Percentiles rank a stretch among this genome's conserved stretches.
Conservation (phyloP, 2,329 filamentous ascomycete genomes). For the Colletotrichum scovillei region DNA sequence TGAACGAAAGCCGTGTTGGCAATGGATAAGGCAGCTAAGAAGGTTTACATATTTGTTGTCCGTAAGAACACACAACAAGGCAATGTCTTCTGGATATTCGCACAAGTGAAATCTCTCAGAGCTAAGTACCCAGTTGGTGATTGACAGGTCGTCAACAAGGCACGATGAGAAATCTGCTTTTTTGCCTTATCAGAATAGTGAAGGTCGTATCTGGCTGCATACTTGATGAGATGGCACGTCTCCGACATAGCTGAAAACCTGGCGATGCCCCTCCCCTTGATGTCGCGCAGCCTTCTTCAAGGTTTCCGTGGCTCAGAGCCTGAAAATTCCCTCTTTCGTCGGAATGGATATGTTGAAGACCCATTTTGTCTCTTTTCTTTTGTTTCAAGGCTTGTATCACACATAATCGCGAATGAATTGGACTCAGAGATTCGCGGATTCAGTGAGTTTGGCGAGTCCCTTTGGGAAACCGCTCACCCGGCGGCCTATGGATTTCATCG, state of each 20-base stretch:
- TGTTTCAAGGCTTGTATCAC: conserved; percentile 53
- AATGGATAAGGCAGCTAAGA: conserved; percentile 42
- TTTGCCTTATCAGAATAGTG: conserved; percentile 52
- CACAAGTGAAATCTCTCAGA: conserved; percentile 45
- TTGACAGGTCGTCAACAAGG: conserved; percentile 46
- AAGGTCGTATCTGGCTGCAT: conserved; percentile 53
- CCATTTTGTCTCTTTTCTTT: conserved; percentile 41
- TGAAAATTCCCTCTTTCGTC: conserved; percentile 44
- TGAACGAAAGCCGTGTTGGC: conserved; percentile 38
- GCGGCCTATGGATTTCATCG: conserved; percentile 40
- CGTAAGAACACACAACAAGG: conserved; percentile 49
- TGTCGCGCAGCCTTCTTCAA: conserved; percentile 55
- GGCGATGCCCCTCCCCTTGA: conserved; percentile 41
- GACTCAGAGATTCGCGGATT: conserved; percentile 41
- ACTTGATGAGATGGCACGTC: conserved; percentile 58
- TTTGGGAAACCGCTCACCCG: conserved; percentile 55
- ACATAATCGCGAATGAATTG: conserved; percentile 66
- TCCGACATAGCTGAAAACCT: background rate
- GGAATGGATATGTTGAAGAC: conserved; percentile 44
- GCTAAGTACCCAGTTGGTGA: conserved; percentile 44
- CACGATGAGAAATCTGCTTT: conserved; percentile 41
- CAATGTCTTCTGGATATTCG: conserved; percentile 41
- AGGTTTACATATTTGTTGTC: conserved; percentile 40
- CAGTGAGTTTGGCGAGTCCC: conserved; percentile 54
- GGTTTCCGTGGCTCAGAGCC: conserved; percentile 51